Evolutionary conservation across 1,284 basidiomycete species (phyloP).

Genomic region (Microbotryum lychnidis-dioicae): DNA sequence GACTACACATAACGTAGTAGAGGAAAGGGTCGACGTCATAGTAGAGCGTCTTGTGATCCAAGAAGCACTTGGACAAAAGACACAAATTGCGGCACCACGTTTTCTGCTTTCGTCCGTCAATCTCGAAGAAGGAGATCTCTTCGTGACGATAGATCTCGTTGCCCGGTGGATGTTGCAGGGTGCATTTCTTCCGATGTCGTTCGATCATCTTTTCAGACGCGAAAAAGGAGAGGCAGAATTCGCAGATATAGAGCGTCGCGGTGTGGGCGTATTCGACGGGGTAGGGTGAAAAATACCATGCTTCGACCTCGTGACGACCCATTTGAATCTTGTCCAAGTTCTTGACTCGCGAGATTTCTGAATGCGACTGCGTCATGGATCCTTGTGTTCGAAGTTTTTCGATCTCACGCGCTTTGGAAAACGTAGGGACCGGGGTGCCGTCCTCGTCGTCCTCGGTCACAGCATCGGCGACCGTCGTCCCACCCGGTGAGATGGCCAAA

Average conservation of each 20-base stretch:
- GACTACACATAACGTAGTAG: conserved; percentile 93
- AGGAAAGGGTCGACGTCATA: conserved; percentile 99
- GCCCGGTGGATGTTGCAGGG: conserved; percentile 87
- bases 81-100: conserved; percentile 97
- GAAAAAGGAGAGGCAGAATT: conserved; percentile 91
- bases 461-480: not conserved
- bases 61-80: conserved; percentile 92
- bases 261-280: conserved; percentile 96
- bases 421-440: conserved; percentile 47
- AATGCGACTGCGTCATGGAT: conserved; percentile 97
- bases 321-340: conserved; percentile 96
- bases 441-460: conserved; percentile 34
- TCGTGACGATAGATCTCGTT: conserved; percentile 98
- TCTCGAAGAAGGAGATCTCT: conserved; percentile 95
- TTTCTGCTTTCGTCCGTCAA: conserved; percentile 91
- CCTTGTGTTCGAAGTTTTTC: conserved; percentile 96
- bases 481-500: not conserved
- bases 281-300: conserved; percentile 99
- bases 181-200: conserved; percentile 87
- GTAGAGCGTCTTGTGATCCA: conserved; percentile 99
- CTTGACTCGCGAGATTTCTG: conserved; percentile 95
- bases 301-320: conserved; percentile 89
- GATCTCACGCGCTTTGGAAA: conserved; percentile 92
- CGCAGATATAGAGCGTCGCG: conserved; percentile 92
- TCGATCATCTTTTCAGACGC: conserved; percentile 77